Evolutionary conservation across 1,139 yeast species (phyloP).

Genomic region (Suhomyces bribrorum): DNA sequence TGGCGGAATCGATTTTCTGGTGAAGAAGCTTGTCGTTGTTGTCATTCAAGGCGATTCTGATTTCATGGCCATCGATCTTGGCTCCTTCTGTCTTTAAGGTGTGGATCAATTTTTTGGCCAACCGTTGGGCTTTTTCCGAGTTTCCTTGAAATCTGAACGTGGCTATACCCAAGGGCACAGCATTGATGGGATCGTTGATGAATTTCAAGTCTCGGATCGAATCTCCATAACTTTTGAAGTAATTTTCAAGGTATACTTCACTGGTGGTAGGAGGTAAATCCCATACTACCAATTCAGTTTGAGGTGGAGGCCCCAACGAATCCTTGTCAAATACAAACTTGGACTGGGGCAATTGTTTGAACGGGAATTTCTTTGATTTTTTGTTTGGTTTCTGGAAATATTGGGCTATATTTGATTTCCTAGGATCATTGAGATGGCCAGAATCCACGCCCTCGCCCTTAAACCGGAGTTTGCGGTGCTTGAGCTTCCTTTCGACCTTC

Average conservation of each 20-base stretch:
- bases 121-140: constrained; percentile 52
- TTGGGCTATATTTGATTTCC: constrained; percentile 29
- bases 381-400: constrained; percentile 47
- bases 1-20: constrained; percentile 33
- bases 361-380: constrained; percentile 44
- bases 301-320: constrained; percentile 77
- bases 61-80: constrained; percentile 42
- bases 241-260: constrained; percentile 52
- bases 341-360: constrained; percentile 53
- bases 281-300: constrained; percentile 68
- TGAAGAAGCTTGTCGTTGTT: constrained; percentile 32
- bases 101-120: constrained; percentile 37
- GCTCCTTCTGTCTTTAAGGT: constrained; percentile 30
- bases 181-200: constrained; percentile 71
- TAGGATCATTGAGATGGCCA: constrained; percentile 33
- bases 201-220: constrained; percentile 54
- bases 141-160: constrained; percentile 64
- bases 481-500: constrained; percentile 38
- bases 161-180: constrained; percentile 78
- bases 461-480: constrained; percentile 38
- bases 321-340: constrained; percentile 62
- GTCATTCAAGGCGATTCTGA: constrained; percentile 43
- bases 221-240: constrained; percentile 61
- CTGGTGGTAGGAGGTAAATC: constrained; percentile 54
- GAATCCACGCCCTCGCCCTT: constrained; percentile 32